phyloP scores from a whole-genome alignment of 2,329 filamentous ascomycete species.

The Aureobasidium sp. region DNA sequence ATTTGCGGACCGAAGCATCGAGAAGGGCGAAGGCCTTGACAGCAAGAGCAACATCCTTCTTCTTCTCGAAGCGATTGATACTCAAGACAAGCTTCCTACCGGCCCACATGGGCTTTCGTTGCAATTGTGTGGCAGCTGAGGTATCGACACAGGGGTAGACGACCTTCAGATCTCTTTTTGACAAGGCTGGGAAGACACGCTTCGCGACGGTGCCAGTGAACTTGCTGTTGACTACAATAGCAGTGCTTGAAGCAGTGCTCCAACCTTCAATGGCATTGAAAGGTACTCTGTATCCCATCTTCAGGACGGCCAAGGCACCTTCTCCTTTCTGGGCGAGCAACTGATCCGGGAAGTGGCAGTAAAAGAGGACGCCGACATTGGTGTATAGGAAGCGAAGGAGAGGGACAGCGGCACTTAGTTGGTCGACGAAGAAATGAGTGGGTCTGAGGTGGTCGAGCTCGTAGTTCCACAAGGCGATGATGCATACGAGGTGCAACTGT shows the following conservation, averaged over 20 bases:
- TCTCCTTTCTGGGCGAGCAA: slow-evolving; percentile 67
- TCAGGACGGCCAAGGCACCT: slow-evolving; percentile 35
- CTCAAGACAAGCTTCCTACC: slow-evolving; percentile 66
- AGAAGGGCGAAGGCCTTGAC: slow-evolving; percentile 79
- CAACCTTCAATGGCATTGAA: slow-evolving; percentile 87
- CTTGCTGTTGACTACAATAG: slow-evolving; percentile 86
- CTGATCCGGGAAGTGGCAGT: slow-evolving; percentile 96
- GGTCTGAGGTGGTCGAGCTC: slow-evolving; percentile 57
- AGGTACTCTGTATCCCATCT: slow-evolving; percentile 65
- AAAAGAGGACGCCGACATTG: slow-evolving; percentile 69
- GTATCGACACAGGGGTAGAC: slow-evolving; percentile 90
- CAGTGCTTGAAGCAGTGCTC: slow-evolving; percentile 79
- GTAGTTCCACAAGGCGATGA: slow-evolving; percentile 53
- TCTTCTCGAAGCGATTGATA: slow-evolving; percentile 95
- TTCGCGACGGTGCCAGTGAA: slow-evolving; percentile 76
- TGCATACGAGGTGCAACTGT: slow-evolving; percentile 69
- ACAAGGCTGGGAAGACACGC: slow-evolving; percentile 61
- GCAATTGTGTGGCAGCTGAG: slow-evolving; percentile 25
- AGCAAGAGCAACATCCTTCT: slow-evolving; percentile 85
- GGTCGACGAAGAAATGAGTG: slow-evolving; percentile 79
- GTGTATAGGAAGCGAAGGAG: slow-evolving; percentile 63
- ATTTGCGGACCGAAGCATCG: slow-evolving; percentile 46
- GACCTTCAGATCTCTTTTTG: slow-evolving; percentile 57
- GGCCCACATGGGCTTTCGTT: slow-evolving; percentile 47
- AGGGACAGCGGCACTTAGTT: slow-evolving; percentile 82